A percentile compares a stretch with the other conserved stretches of the same genome.
These are phyloP conservation scores for Aspergillus eucalypticola DNA, from an alignment of 2,329 filamentous ascomycete genomes.

Conservation along the genomic window DNA sequence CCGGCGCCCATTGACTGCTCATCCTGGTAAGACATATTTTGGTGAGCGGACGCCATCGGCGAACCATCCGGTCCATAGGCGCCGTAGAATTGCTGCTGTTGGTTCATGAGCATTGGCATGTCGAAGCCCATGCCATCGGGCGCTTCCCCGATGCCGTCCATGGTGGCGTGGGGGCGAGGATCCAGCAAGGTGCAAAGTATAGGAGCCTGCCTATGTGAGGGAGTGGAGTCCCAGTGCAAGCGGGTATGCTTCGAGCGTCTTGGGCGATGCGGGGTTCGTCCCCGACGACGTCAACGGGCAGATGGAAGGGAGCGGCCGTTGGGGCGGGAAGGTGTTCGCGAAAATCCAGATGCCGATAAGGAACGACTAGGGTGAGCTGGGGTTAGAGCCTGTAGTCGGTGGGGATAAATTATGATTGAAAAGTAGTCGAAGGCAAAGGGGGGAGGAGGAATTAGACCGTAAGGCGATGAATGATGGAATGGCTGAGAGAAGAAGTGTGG, in stretches of 20 bases:
- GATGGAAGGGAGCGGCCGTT: neutral
- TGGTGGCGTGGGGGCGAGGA: conserved; percentile 17
- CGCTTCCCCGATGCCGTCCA: conserved; percentile 41
- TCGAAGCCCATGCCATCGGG: conserved; percentile 45
- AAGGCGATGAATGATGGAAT: conserved; percentile 4
- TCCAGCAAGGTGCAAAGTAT: conserved; percentile 1
- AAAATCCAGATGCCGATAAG: conserved; percentile 9
- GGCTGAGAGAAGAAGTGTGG: conserved; percentile 4
- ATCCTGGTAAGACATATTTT: conserved; percentile 41
- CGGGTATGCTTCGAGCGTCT: conserved; percentile 17
- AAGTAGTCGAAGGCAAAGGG: conserved; percentile 11
- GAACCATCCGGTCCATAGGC: conserved; percentile 62
- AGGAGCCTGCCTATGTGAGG: conserved; percentile 13
- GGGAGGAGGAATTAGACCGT: conserved; percentile 7
- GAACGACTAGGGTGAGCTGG: conserved; percentile 20
- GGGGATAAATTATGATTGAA: neutral
- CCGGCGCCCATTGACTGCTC: conserved; percentile 47
- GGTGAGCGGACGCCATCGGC: conserved; percentile 55
- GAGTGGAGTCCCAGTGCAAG: conserved; percentile 20
- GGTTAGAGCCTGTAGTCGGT: conserved; percentile 3
- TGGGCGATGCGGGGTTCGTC: conserved; percentile 25
- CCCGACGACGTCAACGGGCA: conserved; percentile 16
- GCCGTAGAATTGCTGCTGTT: conserved; percentile 69
- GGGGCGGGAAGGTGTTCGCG: neutral
- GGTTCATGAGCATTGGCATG: conserved; percentile 58